Evolutionary conservation across 495 filamentous ascomycete species (phyloP).

Genomic region (Penicillium antarcticum): DNA sequence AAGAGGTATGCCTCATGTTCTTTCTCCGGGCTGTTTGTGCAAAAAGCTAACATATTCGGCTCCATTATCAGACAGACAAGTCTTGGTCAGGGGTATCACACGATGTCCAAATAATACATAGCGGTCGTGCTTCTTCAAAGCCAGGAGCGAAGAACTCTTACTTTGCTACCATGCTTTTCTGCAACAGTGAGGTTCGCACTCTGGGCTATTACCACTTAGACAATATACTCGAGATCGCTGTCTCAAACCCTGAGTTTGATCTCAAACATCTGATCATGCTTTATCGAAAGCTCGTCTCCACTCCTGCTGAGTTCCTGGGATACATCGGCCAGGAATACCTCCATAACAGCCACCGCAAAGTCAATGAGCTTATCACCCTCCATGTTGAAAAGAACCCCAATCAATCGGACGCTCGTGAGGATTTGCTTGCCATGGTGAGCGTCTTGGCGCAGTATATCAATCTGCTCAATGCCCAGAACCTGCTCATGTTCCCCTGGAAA

Average conservation of each 20-base stretch:
- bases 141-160: constrained; percentile 10
- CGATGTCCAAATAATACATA: constrained; percentile 3
- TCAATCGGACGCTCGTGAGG: constrained; percentile 3
- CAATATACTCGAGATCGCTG: constrained; percentile 7
- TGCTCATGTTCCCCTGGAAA: constrained; percentile 12
- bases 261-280: constrained; percentile 8
- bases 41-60: not conserved
- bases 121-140: not conserved
- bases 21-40: not conserved
- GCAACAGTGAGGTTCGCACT: constrained; percentile 8
- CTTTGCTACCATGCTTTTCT: constrained; percentile 12
- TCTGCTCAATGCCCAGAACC: constrained; percentile 15
- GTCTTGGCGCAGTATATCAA: constrained; percentile 12
- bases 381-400: constrained; percentile 1
- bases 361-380: not conserved
- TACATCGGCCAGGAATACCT: constrained; percentile 4
- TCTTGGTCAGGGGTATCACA: constrained; percentile 8
- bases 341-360: constrained; percentile 2
- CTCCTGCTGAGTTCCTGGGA: constrained; percentile 8
- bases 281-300: constrained; percentile 1
- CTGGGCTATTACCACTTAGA: constrained; percentile 10
- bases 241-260: constrained; percentile 1
- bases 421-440: constrained; percentile 12
- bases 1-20: constrained; percentile 1
- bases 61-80: constrained; percentile 1